Evolutionary conservation across 2,329 filamentous ascomycete species (phyloP).

Genomic region (Plenodomus lindquistii): DNA sequence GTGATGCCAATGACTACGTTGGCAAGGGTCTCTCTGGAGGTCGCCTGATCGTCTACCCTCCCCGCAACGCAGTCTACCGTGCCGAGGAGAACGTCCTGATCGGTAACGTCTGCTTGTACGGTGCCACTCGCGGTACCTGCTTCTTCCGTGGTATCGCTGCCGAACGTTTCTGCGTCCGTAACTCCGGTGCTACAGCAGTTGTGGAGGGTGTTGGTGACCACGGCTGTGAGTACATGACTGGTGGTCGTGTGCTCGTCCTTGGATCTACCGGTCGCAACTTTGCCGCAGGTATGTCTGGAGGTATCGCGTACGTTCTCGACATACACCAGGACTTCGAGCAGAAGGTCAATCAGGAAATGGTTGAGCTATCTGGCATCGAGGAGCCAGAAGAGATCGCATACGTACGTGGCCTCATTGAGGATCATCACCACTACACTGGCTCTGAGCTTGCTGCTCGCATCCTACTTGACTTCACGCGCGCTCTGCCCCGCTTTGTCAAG

Average conservation of each 20-base stretch:
- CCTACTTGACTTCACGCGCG: conserved; percentile 91
- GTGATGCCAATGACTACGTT: conserved; percentile 95
- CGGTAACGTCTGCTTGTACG: conserved; percentile 93
- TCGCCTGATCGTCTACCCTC: conserved; percentile 89
- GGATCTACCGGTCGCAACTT: conserved; percentile 95
- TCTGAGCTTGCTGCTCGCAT: conserved; percentile 93
- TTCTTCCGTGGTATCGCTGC: conserved; percentile 98
- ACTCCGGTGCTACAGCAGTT: conserved; percentile 94
- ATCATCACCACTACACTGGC: conserved; percentile 97
- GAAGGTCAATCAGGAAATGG: conserved; percentile 98
- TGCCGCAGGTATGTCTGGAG: conserved; percentile 96
- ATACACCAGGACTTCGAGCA: conserved; percentile 85
- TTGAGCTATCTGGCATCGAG: conserved; percentile 81
- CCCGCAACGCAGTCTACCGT: conserved; percentile 87
- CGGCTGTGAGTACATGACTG: conserved; percentile 98
- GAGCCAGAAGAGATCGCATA: conserved; percentile 89
- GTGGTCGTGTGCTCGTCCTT: conserved; percentile 84
- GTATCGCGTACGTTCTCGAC: conserved; percentile 93
- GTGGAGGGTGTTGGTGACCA: conserved; percentile 97
- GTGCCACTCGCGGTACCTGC: conserved; percentile 85
- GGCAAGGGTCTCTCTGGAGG: conserved; percentile 95
- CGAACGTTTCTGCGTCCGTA: conserved; percentile 94
- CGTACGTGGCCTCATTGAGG: conserved; percentile 87
- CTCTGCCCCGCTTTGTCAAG: conserved; percentile 88
- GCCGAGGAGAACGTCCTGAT: conserved; percentile 94